Percentiles rank a stretch among this genome's conserved stretches.
phyloP scores from a whole-genome alignment of 2,329 filamentous ascomycete genomes.

The Plectosphaerella cucumerina region DNA sequence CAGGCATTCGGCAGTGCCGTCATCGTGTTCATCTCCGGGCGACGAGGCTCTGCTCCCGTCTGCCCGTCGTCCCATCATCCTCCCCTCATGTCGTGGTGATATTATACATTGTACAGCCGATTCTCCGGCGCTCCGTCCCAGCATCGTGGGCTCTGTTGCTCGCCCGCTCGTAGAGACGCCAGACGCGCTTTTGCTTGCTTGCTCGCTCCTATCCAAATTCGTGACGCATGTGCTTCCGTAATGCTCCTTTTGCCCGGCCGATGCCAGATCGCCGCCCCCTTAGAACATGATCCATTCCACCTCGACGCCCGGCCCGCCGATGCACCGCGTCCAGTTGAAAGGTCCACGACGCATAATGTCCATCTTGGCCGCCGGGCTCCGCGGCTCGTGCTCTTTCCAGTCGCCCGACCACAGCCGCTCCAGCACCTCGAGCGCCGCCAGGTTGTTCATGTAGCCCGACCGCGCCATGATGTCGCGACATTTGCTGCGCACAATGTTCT shows the following conservation, averaged over 20 bases:
- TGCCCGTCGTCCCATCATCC: not conserved
- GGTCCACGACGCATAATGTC: conserved; percentile 39
- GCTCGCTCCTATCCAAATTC: not conserved
- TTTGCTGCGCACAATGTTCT: conserved; percentile 72
- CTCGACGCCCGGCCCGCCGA: conserved; percentile 51
- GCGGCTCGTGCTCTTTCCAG: conserved; percentile 30
- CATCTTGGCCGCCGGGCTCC: conserved; percentile 27
- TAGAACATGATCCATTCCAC: conserved; percentile 67
- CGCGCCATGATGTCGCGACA: conserved; percentile 84
- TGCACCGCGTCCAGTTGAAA: conserved; percentile 55
- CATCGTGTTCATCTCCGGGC: not conserved
- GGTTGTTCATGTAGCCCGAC: conserved; percentile 90
- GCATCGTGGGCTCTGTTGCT: not conserved
- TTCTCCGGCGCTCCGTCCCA: not conserved
- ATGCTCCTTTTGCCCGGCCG: not conserved
- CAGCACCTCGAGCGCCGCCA: conserved; percentile 77
- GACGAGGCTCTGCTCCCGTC: not conserved
- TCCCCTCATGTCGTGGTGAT: not conserved
- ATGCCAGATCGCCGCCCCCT: conserved; percentile 12
- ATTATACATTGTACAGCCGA: not conserved
- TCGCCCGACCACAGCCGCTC: conserved; percentile 76
- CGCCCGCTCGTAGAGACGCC: not conserved
- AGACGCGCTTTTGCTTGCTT: not conserved
- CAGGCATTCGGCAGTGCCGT: not conserved
- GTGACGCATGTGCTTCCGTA: not conserved